Evolutionary conservation across 257 asterid genomes (phyloP), one percentile per base, ranked within the genome.

Genomic region (Gentiana dahurica): DNA sequence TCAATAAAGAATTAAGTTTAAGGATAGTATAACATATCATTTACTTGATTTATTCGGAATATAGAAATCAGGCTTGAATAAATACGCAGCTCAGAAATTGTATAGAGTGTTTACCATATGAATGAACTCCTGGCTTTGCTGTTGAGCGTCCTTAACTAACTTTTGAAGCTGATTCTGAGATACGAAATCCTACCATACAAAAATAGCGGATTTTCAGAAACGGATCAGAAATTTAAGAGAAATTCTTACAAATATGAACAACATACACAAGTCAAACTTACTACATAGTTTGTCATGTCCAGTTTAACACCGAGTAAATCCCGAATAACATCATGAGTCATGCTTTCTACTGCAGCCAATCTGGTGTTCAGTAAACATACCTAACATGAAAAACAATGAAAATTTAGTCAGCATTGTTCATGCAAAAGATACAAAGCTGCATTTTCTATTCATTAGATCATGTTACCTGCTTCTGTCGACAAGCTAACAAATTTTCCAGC

Each of bases 301-400:
- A 89, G 65, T 72, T 85, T 85, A 69, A 89, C 94, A 58, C 97
- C 84, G 56, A 89, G 94, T 77, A 89, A 81, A 75, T 89, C 97
- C 64, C 95, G 86, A 63, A 89, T 89, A 64, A 85, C 94, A 73
- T 89, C 97, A 63, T 89, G 97, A 47, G 97, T 89, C 97, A 89
- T 89, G 80, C 77, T 89, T 75, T 89, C 97, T 37, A 89, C 74
- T 54, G 87, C 71, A 51, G 95, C 95, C 71, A 89, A 77, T 76
- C 87, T 83, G 37, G 91, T 70, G 41, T 79, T 85, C 73, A 89
- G 75, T 65, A 81, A 61, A 67, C 92, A 83, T 61, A 85, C 84
- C 97, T 89, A 80, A 69, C 59, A 51, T 53, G 66, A 24, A 24
- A 24, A 24, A 24, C 24, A 24, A 24, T 24, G 24, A 24, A 24